These are phyloP conservation scores for Cladophialophora carrionii DNA, from an alignment of 2,329 filamentous ascomycete genomes.

Conservation along the genomic window DNA sequence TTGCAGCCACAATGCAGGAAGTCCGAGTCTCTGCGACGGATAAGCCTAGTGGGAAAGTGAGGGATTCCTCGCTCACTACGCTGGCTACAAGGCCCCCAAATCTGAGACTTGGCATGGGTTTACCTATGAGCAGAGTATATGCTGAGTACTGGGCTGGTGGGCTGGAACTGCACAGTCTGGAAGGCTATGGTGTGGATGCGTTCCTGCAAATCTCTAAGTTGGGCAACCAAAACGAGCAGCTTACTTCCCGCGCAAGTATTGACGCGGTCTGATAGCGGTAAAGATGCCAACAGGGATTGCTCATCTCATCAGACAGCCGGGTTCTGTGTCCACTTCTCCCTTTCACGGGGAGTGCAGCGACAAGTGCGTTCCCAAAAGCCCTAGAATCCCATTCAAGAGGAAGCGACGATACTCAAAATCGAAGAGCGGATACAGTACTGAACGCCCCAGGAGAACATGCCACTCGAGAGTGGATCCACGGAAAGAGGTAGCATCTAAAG, in stretches of 20 bases:
- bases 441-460: neutral
- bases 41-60: constrained; percentile 41
- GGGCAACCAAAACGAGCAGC: constrained; percentile 96
- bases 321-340: neutral
- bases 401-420: neutral
- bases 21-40: constrained; percentile 39
- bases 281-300: neutral
- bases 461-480: neutral
- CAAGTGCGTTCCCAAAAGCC: neutral
- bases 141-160: constrained; percentile 98
- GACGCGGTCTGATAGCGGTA: constrained; percentile 65
- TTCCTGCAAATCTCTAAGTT: constrained; percentile 96
- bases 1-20: constrained; percentile 93
- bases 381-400: neutral
- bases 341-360: neutral
- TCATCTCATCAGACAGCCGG: neutral
- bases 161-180: constrained; percentile 85
- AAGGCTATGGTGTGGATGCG: constrained; percentile 93
- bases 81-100: constrained; percentile 83
- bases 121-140: constrained; percentile 92
- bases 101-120: constrained; percentile 84
- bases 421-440: neutral
- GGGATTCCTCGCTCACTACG: constrained; percentile 72
- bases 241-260: constrained; percentile 76
- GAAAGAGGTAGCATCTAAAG: neutral